Evolutionary conservation across 257 asterid genomes (phyloP).

Genomic region (Solanum chmielewskii): DNA sequence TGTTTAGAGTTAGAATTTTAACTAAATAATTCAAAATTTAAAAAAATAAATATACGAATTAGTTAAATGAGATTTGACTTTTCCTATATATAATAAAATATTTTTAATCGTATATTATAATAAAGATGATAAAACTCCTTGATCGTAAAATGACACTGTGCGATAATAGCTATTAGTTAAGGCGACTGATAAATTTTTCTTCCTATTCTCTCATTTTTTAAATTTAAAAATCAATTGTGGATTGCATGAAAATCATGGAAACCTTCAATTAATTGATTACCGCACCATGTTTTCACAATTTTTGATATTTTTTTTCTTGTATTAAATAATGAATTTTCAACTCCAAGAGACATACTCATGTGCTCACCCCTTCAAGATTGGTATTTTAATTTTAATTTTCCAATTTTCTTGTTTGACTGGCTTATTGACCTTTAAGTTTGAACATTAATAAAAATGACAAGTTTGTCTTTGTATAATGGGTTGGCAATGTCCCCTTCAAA

Average conservation of each 20-base stretch:
- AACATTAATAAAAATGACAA: neutral
- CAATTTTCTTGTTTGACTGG: neutral
- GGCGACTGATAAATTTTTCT: neutral
- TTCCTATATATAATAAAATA: too few relatives aligned
- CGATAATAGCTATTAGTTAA: too few relatives aligned
- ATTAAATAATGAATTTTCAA: neutral
- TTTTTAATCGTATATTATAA: too few relatives aligned
- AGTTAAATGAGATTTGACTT: too few relatives aligned
- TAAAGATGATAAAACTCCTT: too few relatives aligned
- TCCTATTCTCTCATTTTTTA: fast-evolving
- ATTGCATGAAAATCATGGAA: neutral
- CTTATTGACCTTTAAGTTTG: neutral
- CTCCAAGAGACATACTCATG: neutral
- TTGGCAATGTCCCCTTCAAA: neutral
- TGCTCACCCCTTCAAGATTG: neutral
- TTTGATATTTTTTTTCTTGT: neutral
- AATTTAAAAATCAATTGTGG: neutral
- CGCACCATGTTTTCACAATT: neutral
- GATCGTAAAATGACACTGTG: too few relatives aligned
- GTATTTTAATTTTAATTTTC: neutral
- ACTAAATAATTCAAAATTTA: too few relatives aligned
- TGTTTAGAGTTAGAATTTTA: too few relatives aligned
- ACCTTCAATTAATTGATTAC: neutral
- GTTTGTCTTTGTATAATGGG: neutral
- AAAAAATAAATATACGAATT: too few relatives aligned